Percentiles rank a stretch among this genome's conserved stretches.
These are phyloP conservation scores for Cymodocea nodosa DNA, from an alignment of 116 monocot genomes.

Conservation along the genomic window DNA sequence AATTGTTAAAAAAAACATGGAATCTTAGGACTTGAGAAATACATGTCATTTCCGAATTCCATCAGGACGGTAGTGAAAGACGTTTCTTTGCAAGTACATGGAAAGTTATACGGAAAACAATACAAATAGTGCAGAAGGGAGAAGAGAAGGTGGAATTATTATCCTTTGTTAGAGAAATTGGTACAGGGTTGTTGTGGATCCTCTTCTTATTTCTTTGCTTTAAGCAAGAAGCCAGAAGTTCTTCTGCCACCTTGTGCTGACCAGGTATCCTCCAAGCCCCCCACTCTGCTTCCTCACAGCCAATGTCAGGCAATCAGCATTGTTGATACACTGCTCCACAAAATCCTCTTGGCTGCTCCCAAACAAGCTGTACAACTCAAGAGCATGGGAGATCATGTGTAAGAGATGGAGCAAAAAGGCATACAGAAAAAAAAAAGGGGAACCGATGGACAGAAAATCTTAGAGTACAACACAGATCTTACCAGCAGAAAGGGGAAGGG, in stretches of 20 bases:
- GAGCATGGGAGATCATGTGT: not conserved
- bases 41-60: not conserved
- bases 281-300: conserved; percentile 77
- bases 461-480: too few relatives aligned
- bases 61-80: not conserved
- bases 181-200: not conserved
- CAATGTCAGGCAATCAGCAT: conserved; percentile 53
- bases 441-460: not conserved
- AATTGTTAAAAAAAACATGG: not conserved
- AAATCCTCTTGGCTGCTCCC: conserved; percentile 43
- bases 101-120: not conserved
- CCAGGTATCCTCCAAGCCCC: conserved; percentile 66
- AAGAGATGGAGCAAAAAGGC: not conserved
- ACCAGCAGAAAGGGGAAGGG: conserved; percentile 60
- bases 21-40: not conserved
- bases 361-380: conserved; percentile 27
- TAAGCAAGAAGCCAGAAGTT: conserved; percentile 88
- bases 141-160: not conserved
- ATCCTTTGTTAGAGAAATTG: conserved; percentile 1
- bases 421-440: not conserved
- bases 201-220: conserved; percentile 4
- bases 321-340: conserved; percentile 73
- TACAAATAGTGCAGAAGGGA: not conserved
- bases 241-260: conserved; percentile 84
- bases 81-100: not conserved